These are phyloP conservation scores for Diaporthe vexans DNA, from an alignment of 2,329 filamentous ascomycete genomes.

Conservation along the genomic window DNA sequence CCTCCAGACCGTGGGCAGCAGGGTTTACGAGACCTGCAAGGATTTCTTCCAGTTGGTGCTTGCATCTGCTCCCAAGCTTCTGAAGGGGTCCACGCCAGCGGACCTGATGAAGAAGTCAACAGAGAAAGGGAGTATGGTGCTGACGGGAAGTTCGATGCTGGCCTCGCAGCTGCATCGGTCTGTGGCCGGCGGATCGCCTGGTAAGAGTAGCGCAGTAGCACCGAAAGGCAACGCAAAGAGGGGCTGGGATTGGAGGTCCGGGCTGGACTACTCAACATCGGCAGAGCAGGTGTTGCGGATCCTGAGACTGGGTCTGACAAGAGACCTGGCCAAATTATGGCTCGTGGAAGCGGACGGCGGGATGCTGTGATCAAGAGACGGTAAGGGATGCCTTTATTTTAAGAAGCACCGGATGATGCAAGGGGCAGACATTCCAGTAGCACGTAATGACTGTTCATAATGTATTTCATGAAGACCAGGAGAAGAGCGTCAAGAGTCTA, in stretches of 20 bases:
- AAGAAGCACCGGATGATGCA: not conserved
- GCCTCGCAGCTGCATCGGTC: slow-evolving; percentile 73
- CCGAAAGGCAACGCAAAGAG: slow-evolving; percentile 81
- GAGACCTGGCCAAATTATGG: slow-evolving; percentile 80
- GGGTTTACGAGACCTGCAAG: slow-evolving; percentile 81
- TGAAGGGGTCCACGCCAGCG: slow-evolving; percentile 73
- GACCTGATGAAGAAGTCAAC: slow-evolving; percentile 74
- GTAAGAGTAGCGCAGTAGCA: slow-evolving; percentile 51
- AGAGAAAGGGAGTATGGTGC: slow-evolving; percentile 71
- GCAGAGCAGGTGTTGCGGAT: slow-evolving; percentile 80
- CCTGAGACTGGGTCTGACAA: slow-evolving; percentile 80
- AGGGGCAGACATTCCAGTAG: slow-evolving; percentile 10
- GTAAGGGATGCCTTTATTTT: not conserved
- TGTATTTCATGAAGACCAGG: slow-evolving; percentile 23
- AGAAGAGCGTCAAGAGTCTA: not conserved
- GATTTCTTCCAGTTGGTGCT: slow-evolving; percentile 84
- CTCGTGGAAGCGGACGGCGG: slow-evolving; percentile 71
- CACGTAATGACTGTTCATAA: slow-evolving; percentile 36
- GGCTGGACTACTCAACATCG: slow-evolving; percentile 68
- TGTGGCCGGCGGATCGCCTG: slow-evolving; percentile 60
- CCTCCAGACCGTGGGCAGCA: slow-evolving; percentile 78
- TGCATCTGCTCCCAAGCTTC: slow-evolving; percentile 72
- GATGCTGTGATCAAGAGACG: slow-evolving; percentile 25
- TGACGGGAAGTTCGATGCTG: slow-evolving; percentile 82
- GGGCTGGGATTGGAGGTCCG: slow-evolving; percentile 78